These are phyloP conservation scores for Syzygium aqueum DNA, from an alignment of 345 rosid species.

Conservation along the genomic window DNA sequence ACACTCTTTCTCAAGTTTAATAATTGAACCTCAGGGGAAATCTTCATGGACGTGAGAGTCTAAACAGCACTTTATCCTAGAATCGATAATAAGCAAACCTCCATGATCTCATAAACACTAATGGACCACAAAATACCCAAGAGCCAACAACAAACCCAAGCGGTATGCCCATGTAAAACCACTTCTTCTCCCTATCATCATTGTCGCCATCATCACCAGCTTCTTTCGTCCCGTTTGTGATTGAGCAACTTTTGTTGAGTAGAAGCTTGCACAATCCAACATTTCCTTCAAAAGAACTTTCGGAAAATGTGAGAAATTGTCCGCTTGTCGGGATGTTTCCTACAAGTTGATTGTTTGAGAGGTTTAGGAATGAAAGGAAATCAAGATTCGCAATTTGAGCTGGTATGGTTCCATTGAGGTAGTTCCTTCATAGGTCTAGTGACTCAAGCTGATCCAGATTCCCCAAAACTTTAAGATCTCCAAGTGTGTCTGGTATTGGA, in stretches of 20 bases:
- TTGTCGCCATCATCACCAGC: not conserved
- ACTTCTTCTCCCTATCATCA: not conserved
- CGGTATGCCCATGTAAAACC: not conserved
- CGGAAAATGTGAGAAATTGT: constrained; percentile 21
- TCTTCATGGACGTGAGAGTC: not conserved
- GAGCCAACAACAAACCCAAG: not conserved
- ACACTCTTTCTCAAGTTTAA: not conserved
- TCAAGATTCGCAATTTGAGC: constrained; percentile 1
- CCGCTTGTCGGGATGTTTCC: constrained; percentile 18
- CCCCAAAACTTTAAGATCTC: too few species aligned
- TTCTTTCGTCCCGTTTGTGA: not conserved
- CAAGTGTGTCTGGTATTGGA: too few species aligned
- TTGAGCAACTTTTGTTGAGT: not conserved
- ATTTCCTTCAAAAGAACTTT: constrained; percentile 16
- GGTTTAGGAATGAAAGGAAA: constrained; percentile 23
- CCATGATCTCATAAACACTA: not conserved
- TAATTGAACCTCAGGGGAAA: not conserved
- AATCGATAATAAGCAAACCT: not conserved
- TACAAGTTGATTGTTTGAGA: constrained; percentile 22
- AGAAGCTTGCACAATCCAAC: constrained; percentile 21
- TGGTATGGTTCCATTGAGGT: constrained; percentile 20
- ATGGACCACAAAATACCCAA: not conserved
- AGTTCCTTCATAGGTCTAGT: constrained; percentile 18
- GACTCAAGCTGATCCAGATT: constrained; percentile 5
- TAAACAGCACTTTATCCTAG: not conserved